These are phyloP conservation scores for Vaccinium darrowii DNA, from an alignment of 148 eudicot species.

Conservation along the genomic window DNA sequence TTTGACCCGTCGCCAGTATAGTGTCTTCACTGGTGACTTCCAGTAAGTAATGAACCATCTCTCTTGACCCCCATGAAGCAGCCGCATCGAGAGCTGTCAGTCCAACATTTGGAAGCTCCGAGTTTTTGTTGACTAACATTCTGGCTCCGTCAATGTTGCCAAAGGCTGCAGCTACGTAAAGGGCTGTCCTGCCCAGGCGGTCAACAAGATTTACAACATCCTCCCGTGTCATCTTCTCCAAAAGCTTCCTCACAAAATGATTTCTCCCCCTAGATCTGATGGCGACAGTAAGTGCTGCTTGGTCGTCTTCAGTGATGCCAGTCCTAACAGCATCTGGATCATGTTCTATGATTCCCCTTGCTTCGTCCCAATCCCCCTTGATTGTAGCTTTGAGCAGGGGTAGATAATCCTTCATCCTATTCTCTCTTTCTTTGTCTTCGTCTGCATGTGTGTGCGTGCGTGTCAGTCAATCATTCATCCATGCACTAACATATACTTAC, in stretches of 20 bases:
- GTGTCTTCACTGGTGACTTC: background rate
- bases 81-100: background rate
- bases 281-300: conserved; percentile 7
- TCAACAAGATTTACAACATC: background rate
- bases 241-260: background rate
- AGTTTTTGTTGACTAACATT: conserved; percentile 1
- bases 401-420: background rate
- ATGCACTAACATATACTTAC: no score
- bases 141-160: conserved; percentile 9
- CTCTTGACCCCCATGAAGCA: background rate
- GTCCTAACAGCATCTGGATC: conserved; percentile 12
- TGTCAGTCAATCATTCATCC: no score
- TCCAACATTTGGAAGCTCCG: background rate
- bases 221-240: background rate
- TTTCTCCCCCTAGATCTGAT: background rate
- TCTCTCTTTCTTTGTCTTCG: no score
- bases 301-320: background rate
- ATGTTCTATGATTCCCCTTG: background rate
- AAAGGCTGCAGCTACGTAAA: background rate
- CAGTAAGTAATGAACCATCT: background rate
- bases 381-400: background rate
- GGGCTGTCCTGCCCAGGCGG: rapidly evolving
- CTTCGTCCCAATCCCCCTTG: background rate
- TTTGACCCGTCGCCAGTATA: no score
- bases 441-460: no score